Evolutionary conservation across 2,329 filamentous ascomycete species (phyloP).

Genomic region (Ophiocordyceps camponoti-leonardi): DNA sequence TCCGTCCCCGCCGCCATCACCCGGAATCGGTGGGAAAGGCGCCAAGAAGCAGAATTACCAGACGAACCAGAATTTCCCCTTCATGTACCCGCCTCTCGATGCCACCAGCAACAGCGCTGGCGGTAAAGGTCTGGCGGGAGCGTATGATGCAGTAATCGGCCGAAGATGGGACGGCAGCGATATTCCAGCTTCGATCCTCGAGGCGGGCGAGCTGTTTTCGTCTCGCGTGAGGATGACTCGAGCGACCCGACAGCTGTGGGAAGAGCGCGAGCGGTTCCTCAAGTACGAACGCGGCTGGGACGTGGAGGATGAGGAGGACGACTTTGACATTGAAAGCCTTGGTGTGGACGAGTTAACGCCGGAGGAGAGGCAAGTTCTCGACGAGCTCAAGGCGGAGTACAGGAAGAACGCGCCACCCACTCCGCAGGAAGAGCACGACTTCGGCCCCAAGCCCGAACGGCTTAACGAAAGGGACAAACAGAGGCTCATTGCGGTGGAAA

Average conservation of each 20-base stretch:
- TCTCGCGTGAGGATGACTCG: slow-evolving; percentile 80
- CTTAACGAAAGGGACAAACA: slow-evolving; percentile 39
- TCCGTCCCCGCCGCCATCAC: slow-evolving; percentile 87
- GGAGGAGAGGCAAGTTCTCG: slow-evolving; percentile 24
- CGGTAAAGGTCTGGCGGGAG: slow-evolving; percentile 67
- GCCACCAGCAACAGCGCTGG: slow-evolving; percentile 77
- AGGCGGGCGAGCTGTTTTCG: slow-evolving; percentile 85
- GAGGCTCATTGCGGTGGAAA: slow-evolving; percentile 57
- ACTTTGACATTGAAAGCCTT: slow-evolving; percentile 23
- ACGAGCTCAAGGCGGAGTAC: slow-evolving; percentile 19
- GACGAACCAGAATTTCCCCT: slow-evolving; percentile 96
- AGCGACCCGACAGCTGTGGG: slow-evolving; percentile 85
- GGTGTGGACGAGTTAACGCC: slow-evolving; percentile 25
- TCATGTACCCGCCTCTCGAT: slow-evolving; percentile 89
- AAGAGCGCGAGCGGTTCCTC: slow-evolving; percentile 79
- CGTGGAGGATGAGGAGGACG: slow-evolving; percentile 24
- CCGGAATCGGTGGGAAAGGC: slow-evolving; percentile 70
- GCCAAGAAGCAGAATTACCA: slow-evolving; percentile 99
- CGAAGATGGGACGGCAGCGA: slow-evolving; percentile 87
- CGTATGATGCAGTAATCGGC: slow-evolving; percentile 66
- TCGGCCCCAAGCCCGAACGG: slow-evolving; percentile 28
- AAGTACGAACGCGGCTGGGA: slow-evolving; percentile 87
- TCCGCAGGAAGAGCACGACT: slow-evolving; percentile 15
- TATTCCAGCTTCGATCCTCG: slow-evolving; percentile 83
- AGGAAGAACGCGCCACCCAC: slow-evolving; percentile 9